A percentile compares a stretch with the other conserved stretches of the same genome.
phyloP scores from a whole-genome alignment of 352 stramenopile species.

The Phytophthora constricta region DNA sequence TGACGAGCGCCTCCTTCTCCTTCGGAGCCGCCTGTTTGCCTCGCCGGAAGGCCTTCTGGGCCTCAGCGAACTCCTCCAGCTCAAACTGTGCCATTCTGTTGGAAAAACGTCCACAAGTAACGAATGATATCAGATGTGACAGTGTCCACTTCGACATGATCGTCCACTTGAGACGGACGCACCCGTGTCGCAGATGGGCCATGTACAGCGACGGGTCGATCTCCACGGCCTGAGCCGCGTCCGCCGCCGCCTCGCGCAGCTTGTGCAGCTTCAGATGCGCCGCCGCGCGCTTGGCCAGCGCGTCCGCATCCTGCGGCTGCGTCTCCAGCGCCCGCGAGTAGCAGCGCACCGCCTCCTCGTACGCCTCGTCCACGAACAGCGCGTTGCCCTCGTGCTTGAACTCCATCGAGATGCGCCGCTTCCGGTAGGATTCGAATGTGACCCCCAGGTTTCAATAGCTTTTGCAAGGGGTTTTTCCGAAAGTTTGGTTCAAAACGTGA shows the following conservation, averaged over 20 bases:
- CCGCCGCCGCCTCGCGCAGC: slow-evolving; percentile 53
- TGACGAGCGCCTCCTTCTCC: slow-evolving; percentile 42
- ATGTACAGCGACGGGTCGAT: slow-evolving; percentile 59
- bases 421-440: slow-evolving; percentile 17
- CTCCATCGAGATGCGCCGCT: slow-evolving; percentile 54
- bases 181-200: slow-evolving; percentile 80
- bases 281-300: slow-evolving; percentile 72
- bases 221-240: slow-evolving; percentile 58
- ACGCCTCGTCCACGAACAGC: slow-evolving; percentile 86
- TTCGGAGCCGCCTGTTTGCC: slow-evolving; percentile 49
- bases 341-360: slow-evolving; percentile 58
- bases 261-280: slow-evolving; percentile 76
- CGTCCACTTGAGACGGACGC: slow-evolving; percentile 16
- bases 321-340: slow-evolving; percentile 59
- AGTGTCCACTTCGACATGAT: too few species aligned
- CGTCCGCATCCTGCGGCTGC: slow-evolving; percentile 51
- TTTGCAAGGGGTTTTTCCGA: background rate
- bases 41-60: slow-evolving; percentile 65
- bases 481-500: too few species aligned
- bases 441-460: too few species aligned
- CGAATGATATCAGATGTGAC: background rate
- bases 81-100: slow-evolving; percentile 82
- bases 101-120: background rate
- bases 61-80: slow-evolving; percentile 69
- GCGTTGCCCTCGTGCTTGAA: slow-evolving; percentile 77